Evolutionary conservation across 108 stramenopile species (phyloP).

Genomic region (Mayamaea pseudoterrestris): DNA sequence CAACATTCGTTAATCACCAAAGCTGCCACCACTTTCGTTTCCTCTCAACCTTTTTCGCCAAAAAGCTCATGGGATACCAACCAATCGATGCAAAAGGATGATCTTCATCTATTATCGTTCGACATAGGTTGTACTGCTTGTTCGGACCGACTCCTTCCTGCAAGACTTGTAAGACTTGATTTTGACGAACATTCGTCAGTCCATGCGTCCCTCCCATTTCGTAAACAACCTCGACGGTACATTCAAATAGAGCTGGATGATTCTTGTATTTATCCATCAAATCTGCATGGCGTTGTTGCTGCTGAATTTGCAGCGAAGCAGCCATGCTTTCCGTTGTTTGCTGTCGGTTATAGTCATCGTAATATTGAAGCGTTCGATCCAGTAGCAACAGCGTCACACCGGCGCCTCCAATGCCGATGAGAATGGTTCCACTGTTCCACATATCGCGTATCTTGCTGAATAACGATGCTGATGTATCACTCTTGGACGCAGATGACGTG

Average conservation of each 20-base stretch:
- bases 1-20: background rate
- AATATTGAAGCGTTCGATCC: constrained; percentile 29
- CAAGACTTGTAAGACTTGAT: constrained; percentile 58
- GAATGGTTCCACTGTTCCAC: background rate
- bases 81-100: constrained; percentile 28
- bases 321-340: constrained; percentile 16
- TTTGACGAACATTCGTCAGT: constrained; percentile 39
- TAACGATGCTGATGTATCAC: too few species aligned
- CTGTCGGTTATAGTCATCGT: constrained; percentile 14
- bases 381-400: constrained; percentile 18
- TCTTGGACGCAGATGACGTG: too few species aligned
- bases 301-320: too few species aligned
- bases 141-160: constrained; percentile 66
- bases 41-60: constrained; percentile 18
- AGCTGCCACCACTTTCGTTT: constrained; percentile 2
- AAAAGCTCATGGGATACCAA: constrained; percentile 63
- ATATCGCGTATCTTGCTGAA: too few species aligned
- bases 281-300: constrained; percentile 18
- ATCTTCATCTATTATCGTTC: constrained; percentile 13
- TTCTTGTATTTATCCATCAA: constrained; percentile 10
- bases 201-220: constrained; percentile 26
- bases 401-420: background rate
- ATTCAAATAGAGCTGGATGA: constrained; percentile 29
- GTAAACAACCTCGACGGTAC: constrained; percentile 19
- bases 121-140: constrained; percentile 60